Base-by-base conservation (phyloP, 1,139 yeast genomes). In the Entelexis paramagnoliae region DNA sequence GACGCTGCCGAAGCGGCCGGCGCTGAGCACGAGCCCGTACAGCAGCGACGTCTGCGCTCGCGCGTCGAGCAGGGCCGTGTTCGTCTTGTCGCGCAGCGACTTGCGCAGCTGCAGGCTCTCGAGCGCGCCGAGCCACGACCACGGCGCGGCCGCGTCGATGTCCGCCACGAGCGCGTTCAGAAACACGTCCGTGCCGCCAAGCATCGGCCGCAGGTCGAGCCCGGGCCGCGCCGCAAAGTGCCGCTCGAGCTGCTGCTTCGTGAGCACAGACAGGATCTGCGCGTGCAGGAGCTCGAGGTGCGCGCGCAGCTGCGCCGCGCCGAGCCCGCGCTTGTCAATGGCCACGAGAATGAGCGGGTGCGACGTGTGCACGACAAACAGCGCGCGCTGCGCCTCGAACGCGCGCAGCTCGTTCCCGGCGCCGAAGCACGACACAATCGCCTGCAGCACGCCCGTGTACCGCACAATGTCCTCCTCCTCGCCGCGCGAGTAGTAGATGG, bases 401-500 rank as follows among this genome's bases (percentile, higher is more conserved):
- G 64, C 29, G 54, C 59, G 51, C 43, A 58, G 53, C 26, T 50
- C 52, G 22, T 44, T 44, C 14, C 46, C 58, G 17, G 49, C 48
- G 10, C 78, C 77, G 60, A 80, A 80, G 49, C 78, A 78, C 1
- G 84, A 75, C 7, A 81, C 74, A 24, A 82, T 76, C 0, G 89
- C 81, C 51, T 84, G 84, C 7, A 82, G 71, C 2, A 82, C 70
- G 0, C 68, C 72, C 17, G 85, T 79, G 62, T 84, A 83, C 1
- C 91, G 86, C 46, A 84, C 71, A 0, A 83, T 72, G 26, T 80
- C 68, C 48, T 79, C 81, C 55, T 87, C 95, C 0, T 79, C 69
- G 3, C 95, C 96, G 63, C 81, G 76, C 72, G 83, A 72, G 1
- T 94, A 78, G 66, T 83, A 91, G 8, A 91, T 84, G 1, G 96